Percentiles rank a stretch among this genome's conserved stretches.
Conservation (phyloP, 306 rosid genomes). For the Cyclanthera cordifolia region DNA sequence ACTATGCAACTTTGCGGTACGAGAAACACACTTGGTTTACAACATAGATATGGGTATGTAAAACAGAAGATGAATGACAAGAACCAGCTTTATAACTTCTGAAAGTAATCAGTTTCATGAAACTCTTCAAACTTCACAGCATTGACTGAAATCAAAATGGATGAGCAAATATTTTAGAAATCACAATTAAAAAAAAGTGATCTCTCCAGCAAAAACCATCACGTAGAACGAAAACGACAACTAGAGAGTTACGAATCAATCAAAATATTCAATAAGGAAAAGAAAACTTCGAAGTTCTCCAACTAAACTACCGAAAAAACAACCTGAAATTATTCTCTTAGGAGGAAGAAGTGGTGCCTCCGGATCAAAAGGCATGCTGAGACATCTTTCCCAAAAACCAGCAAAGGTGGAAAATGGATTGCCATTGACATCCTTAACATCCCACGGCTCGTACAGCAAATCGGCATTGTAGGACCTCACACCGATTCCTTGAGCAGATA, state of each 20-base stretch:
- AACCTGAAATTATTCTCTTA: constrained; percentile 82
- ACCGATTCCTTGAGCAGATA: constrained; percentile 61
- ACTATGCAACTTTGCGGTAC: neutral
- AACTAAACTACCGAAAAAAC: neutral
- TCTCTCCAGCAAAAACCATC: neutral
- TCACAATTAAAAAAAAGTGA: neutral
- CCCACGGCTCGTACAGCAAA: constrained; percentile 97
- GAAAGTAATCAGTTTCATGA: neutral
- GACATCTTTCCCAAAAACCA: constrained; percentile 95
- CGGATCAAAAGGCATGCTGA: constrained; percentile 95
- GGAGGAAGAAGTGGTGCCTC: constrained; percentile 98
- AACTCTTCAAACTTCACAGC: constrained; percentile 4
- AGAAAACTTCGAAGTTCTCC: neutral
- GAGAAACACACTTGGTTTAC: neutral
- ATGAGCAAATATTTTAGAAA: neutral
- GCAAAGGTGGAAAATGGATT: constrained; percentile 77
- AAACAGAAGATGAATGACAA: neutral
- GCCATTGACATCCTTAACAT: constrained; percentile 71
- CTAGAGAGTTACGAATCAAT: neutral
- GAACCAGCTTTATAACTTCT: neutral
- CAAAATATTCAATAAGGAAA: neutral
- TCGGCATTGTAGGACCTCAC: constrained; percentile 89
- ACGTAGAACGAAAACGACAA: neutral
- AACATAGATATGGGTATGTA: neutral
- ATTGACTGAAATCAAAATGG: neutral